Evolutionary conservation across 495 filamentous ascomycete species (phyloP), one percentile per base, ranked within the genome.

Genomic region (Neurospora pannonica): DNA sequence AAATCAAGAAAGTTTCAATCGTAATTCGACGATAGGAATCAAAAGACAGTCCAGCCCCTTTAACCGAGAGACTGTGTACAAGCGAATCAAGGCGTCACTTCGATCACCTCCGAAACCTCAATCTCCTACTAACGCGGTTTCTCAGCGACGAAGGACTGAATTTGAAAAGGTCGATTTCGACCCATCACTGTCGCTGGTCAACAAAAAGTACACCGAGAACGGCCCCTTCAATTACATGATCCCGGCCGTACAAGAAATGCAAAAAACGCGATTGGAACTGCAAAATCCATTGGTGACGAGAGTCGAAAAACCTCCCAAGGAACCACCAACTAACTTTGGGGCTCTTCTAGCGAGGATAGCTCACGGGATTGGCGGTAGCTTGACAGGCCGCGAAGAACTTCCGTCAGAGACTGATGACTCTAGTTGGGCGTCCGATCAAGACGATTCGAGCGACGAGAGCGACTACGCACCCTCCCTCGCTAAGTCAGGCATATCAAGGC

Each of bases 131-230:
- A 75, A 70, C 15, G 67, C 48, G 5, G 13, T 31, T 2, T 72
- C 42, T 24, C 42, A 15, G 13, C 77, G 82, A 1, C 76, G 78
- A 17, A 72, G 74, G 36, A 88, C 86, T 72, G 75, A 85, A 17
- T 89, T 88, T 72, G 82, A 85, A 19, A 85, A 83, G 72, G 81
- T 89, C 10, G 78, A 86, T 34, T 86, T 89, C 73, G 83, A 86
- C 19, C 83, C 84, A 11, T 79, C 84, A 6, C 77, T 88, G 4
- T 82, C 86, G 11, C 79, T 82, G 31, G 81, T 85, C 1, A 85
- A 84, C 73, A 83, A 84, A 71, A 89, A 88, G 74, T 88, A 89
- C 74, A 82, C 85, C 70, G 81, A 83, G 71, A 82, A 80, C 69
- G 87, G 87, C 17, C 81, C 78, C 5, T 88, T 86, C 71, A 83